Conservation (phyloP, 139 green algal species). For the Closterium sp. region DNA sequence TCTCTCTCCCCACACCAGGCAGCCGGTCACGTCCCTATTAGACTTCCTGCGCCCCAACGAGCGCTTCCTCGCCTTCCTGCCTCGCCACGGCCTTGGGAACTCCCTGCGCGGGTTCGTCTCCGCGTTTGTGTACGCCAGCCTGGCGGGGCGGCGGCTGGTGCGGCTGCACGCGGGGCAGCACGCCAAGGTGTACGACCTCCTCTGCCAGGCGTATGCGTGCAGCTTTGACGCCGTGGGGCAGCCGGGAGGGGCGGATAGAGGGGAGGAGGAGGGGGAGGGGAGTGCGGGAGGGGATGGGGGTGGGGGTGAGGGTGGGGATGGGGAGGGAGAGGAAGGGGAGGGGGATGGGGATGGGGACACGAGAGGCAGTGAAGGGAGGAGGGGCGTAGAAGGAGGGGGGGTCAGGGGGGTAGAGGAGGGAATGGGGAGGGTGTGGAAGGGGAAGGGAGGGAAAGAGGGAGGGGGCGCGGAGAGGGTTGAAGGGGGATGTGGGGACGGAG, state of each 20-base stretch:
- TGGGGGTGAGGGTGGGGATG: not conserved
- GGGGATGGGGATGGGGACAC: not conserved
- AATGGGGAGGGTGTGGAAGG: not conserved
- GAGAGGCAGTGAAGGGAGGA: not conserved
- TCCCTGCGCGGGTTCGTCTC: constrained; percentile 25
- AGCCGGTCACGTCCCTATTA: not conserved
- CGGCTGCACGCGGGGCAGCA: constrained; percentile 8
- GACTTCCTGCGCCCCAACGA: not conserved
- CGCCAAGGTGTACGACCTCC: not conserved
- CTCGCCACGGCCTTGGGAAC: constrained; percentile 18
- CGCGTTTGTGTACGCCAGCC: constrained; percentile 6
- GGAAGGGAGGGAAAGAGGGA: not conserved
- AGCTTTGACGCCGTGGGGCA: not conserved
- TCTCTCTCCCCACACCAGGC: no score
- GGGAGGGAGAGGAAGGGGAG: not conserved
- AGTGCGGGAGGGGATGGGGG: not conserved
- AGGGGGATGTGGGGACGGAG: not conserved
- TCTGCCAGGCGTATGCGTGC: not conserved
- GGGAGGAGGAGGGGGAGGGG: not conserved
- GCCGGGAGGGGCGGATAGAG: not conserved
- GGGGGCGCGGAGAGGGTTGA: not conserved
- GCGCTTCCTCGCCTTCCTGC: not conserved
- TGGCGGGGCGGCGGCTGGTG: constrained; percentile 23
- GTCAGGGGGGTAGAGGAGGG: not conserved
- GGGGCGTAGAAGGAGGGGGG: no score